Conservation (phyloP, 23 red algal species). For the Gracilaria gracilis region DNA sequence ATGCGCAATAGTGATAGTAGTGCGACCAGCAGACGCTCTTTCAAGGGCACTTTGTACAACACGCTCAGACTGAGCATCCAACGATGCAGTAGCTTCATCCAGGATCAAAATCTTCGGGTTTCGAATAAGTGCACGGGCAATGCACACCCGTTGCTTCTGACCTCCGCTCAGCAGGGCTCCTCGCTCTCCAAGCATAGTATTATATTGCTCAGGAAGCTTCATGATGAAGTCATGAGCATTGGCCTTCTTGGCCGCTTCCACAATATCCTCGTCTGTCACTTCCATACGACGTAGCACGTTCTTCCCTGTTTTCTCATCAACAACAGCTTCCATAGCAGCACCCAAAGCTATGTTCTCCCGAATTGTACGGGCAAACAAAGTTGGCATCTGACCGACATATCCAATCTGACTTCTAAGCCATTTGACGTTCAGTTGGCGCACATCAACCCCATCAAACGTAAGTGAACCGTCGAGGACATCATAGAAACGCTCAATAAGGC, state of each 20-base stretch:
- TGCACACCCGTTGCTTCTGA: constrained; percentile 98
- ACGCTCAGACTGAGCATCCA: constrained; percentile 92
- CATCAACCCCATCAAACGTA: constrained; percentile 77
- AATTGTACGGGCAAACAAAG: constrained; percentile 88
- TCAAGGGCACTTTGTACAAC: constrained; percentile 94
- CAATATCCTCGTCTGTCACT: constrained; percentile 78
- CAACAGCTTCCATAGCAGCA: constrained; percentile 60
- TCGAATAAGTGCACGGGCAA: constrained; percentile 91
- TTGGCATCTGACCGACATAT: constrained; percentile 95
- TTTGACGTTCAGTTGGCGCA: constrained; percentile 76
- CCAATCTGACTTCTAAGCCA: constrained; percentile 93
- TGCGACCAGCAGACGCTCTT: constrained; percentile 67
- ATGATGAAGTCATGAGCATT: constrained; percentile 95
- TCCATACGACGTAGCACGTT: constrained; percentile 54
- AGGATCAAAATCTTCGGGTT: constrained; percentile 91
- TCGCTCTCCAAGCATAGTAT: constrained; percentile 94
- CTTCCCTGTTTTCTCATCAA: constrained; percentile 21
- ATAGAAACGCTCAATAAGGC: constrained; percentile 94
- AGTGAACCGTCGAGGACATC: constrained; percentile 66
- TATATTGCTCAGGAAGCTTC: constrained; percentile 86
- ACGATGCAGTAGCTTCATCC: constrained; percentile 92
- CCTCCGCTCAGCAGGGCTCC: constrained; percentile 91
- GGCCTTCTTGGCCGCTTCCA: constrained; percentile 80
- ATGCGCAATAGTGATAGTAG: constrained; percentile 96
- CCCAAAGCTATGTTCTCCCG: constrained; percentile 94